Conservation (phyloP, 2,329 filamentous ascomycete genomes). For the Didymella pomorum region DNA sequence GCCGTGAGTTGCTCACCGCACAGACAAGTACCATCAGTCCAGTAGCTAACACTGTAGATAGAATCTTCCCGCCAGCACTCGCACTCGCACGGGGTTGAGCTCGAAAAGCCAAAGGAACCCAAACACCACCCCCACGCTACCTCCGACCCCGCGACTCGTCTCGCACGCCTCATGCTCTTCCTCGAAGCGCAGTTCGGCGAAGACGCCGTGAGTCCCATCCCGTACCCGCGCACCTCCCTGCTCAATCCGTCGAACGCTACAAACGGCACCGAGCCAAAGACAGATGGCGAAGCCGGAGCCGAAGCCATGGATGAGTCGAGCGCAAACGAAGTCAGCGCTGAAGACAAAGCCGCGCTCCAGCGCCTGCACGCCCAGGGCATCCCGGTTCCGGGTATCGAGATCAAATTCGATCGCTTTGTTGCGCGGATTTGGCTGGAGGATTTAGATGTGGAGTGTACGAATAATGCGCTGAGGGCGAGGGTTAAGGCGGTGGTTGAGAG, state of each 20-base stretch:
- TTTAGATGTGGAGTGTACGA: conserved; percentile 85
- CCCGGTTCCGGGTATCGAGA: conserved; percentile 85
- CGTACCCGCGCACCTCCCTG: conserved; percentile 65
- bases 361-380: conserved; percentile 85
- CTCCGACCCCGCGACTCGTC: conserved; percentile 75
- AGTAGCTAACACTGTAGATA: conserved; percentile 18
- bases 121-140: conserved; percentile 74
- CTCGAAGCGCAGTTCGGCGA: conserved; percentile 94
- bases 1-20: conserved; percentile 65
- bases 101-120: conserved; percentile 40
- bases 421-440: conserved; percentile 93
- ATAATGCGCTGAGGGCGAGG: conserved; percentile 79
- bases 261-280: conserved; percentile 2
- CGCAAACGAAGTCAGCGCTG: conserved; percentile 24
- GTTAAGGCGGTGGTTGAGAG: conserved; percentile 90
- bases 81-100: conserved; percentile 28
- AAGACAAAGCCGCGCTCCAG: conserved; percentile 68
- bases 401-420: conserved; percentile 85
- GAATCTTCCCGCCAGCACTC: conserved; percentile 50
- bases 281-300: background rate
- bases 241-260: conserved; percentile 28
- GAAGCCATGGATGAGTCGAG: conserved; percentile 1
- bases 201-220: conserved; percentile 81
- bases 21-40: background rate
- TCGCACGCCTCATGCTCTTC: conserved; percentile 90